phyloP scores from a whole-genome alignment of 108 stramenopile species.

The Pseudonitzschia multiseries region DNA sequence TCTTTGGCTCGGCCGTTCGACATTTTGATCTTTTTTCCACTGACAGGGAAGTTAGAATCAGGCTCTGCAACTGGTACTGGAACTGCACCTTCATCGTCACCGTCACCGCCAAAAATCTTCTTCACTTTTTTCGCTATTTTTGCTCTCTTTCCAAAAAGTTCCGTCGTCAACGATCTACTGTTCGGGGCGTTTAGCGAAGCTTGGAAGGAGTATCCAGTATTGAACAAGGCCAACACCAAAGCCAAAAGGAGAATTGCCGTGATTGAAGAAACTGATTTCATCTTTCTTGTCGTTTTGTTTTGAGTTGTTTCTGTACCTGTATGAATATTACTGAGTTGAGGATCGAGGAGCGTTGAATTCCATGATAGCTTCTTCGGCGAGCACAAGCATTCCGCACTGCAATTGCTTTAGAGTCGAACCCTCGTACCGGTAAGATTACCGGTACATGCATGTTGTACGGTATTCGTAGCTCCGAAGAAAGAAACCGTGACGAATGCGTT shows the following conservation, averaged over 20 bases:
- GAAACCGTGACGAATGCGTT: conserved; percentile 10
- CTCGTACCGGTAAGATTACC: too few relatives aligned
- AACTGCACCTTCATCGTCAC: neutral
- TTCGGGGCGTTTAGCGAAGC: neutral
- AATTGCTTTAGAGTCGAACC: too few relatives aligned
- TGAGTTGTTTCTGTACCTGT: neutral
- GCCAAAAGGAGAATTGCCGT: neutral
- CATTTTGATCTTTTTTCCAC: neutral
- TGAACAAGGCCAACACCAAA: neutral
- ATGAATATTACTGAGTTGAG: too few relatives aligned
- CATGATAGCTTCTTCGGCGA: neutral
- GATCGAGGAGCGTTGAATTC: neutral
- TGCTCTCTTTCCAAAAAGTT: neutral
- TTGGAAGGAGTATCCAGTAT: neutral
- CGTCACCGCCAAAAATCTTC: neutral
- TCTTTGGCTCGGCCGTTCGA: neutral
- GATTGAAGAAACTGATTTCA: neutral
- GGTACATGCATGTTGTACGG: too few relatives aligned
- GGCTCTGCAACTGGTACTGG: neutral
- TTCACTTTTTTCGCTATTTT: neutral
- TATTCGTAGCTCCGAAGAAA: neutral
- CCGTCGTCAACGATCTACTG: neutral
- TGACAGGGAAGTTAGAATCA: neutral
- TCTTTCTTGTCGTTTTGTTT: neutral
- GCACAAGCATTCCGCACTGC: too few relatives aligned